Conservation (phyloP, 164 flowering plant genomes). For the Berberis vulgaris region DNA sequence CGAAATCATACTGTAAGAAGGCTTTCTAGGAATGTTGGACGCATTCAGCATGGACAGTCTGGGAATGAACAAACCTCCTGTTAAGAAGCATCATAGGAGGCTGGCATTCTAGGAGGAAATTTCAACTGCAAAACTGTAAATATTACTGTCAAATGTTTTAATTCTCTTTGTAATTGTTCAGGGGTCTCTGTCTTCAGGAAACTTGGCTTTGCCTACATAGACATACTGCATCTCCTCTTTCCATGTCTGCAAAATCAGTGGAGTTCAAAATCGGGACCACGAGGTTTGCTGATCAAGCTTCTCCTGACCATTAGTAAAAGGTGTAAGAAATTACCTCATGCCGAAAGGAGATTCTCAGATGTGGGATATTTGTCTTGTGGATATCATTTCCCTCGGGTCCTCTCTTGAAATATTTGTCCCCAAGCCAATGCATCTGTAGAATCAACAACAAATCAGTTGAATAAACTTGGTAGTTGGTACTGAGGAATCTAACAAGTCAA, state of each 20-base stretch:
- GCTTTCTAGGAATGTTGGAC: too few relatives aligned
- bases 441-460: neutral
- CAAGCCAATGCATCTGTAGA: conserved; percentile 45
- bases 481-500: neutral
- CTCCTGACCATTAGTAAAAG: neutral
- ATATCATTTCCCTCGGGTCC: conserved; percentile 66
- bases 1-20: too few relatives aligned
- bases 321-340: conserved; percentile 27
- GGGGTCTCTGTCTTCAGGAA: conserved; percentile 36
- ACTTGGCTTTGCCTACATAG: conserved; percentile 36
- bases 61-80: too few relatives aligned
- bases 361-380: conserved; percentile 57
- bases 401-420: conserved; percentile 33
- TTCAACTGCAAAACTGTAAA: too few relatives aligned
- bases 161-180: neutral
- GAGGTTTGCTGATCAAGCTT: neutral
- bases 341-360: conserved; percentile 42
- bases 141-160: too few relatives aligned
- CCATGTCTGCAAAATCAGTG: conserved; percentile 46
- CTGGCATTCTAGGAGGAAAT: too few relatives aligned
- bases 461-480: neutral
- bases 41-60: too few relatives aligned
- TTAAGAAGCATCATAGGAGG: too few relatives aligned
- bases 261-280: neutral
- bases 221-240: conserved; percentile 59